A percentile compares a stretch with the other conserved stretches of the same genome.
Conservation (phyloP, 768 basidiomycete species). For the Mycena filopes region DNA sequence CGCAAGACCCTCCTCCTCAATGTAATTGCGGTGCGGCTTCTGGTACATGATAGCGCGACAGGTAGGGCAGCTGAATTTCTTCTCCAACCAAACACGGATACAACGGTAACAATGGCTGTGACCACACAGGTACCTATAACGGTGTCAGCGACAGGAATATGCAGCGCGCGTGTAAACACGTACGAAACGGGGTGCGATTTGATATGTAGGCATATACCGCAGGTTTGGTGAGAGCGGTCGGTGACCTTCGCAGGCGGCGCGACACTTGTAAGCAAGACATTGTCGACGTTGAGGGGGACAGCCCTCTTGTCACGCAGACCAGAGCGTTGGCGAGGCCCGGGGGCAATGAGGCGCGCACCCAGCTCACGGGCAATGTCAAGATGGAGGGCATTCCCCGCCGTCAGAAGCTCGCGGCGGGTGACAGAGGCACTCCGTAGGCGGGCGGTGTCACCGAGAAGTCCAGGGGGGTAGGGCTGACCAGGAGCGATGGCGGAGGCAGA, state of each 20-base stretch:
- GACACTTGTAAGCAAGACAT: neutral
- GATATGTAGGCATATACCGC: neutral
- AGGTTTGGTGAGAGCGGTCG: neutral
- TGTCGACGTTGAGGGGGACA: neutral
- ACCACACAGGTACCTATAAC: neutral
- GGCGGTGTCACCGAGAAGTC: too few species aligned
- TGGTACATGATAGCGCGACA: neutral
- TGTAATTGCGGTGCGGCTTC: neutral
- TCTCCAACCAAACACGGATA: conserved; percentile 2
- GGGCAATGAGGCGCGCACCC: too few species aligned
- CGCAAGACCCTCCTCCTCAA: neutral
- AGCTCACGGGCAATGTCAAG: too few species aligned
- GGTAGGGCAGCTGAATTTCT: neutral
- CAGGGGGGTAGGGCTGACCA: too few species aligned
- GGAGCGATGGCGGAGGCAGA: too few species aligned
- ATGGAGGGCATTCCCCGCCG: too few species aligned
- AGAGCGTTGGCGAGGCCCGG: neutral
- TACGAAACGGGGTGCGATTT: neutral
- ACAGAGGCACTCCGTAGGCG: too few species aligned
- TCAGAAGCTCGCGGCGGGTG: too few species aligned
- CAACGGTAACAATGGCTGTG: conserved; percentile 5
- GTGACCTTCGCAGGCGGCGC: neutral
- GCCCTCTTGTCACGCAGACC: neutral
- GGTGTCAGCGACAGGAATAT: neutral
- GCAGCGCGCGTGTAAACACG: neutral